Evolutionary conservation across 2,329 filamentous ascomycete species (phyloP).

Genomic region (Cyphellophora europaea): DNA sequence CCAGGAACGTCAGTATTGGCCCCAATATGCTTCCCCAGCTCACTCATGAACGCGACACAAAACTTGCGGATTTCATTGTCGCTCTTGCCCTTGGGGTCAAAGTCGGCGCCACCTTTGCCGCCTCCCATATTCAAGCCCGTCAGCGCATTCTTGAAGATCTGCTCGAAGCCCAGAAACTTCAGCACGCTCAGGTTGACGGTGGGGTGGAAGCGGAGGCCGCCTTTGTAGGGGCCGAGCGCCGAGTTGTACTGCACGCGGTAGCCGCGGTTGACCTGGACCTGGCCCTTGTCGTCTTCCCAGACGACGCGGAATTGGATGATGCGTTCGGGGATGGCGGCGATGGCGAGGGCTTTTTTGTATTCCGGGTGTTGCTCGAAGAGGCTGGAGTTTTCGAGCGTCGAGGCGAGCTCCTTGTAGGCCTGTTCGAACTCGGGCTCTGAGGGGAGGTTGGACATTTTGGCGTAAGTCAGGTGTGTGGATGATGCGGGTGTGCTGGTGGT

Average conservation of each 20-base stretch:
- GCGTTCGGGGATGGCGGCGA: conserved; percentile 86
- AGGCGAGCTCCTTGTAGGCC: conserved; percentile 93
- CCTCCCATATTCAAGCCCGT: conserved; percentile 94
- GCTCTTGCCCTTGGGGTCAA: conserved; percentile 97
- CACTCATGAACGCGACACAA: conserved; percentile 91
- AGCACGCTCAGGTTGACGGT: conserved; percentile 60
- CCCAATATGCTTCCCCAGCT: conserved; percentile 92
- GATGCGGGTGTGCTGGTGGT: no score
- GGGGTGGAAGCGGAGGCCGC: conserved; percentile 89
- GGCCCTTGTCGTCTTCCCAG: conserved; percentile 90
- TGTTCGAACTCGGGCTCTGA: conserved; percentile 96
- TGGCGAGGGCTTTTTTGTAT: conserved; percentile 80
- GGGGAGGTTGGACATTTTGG: conserved; percentile 70
- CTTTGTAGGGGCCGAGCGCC: conserved; percentile 95
- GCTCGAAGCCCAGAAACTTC: conserved; percentile 98
- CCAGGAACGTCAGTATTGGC: conserved; percentile 84
- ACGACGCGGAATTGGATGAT: conserved; percentile 94
- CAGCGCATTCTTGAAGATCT: conserved; percentile 99
- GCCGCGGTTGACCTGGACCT: conserved; percentile 85
- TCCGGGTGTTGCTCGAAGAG: conserved; percentile 93
- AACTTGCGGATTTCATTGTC: conserved; percentile 97
- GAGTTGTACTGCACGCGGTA: conserved; percentile 99
- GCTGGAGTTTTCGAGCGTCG: conserved; percentile 84
- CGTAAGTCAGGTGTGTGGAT: not conserved
- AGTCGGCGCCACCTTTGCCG: conserved; percentile 95